Evolutionary conservation across 345 rosid genomes (phyloP).

Genomic region (Orychophragmus violaceus): DNA sequence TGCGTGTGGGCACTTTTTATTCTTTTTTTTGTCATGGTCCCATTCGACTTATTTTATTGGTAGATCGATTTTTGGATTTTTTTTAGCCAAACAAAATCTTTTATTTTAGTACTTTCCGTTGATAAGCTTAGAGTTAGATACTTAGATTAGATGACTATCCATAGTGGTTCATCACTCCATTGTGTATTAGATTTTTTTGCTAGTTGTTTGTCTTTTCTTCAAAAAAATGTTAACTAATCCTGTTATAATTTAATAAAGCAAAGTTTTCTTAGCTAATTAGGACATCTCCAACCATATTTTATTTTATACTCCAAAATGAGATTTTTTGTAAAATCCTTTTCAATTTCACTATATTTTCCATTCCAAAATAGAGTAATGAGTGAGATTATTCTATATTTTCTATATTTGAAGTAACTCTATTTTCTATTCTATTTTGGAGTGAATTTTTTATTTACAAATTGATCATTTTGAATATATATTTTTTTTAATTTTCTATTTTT

Average conservation of each 20-base stretch:
- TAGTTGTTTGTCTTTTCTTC: not conserved
- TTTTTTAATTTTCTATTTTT: too few species aligned
- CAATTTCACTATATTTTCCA: too few species aligned
- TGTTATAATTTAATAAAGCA: not conserved
- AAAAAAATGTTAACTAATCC: not conserved
- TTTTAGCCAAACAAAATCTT: not conserved
- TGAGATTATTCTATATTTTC: too few species aligned
- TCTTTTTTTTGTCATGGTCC: not conserved
- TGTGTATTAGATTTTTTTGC: not conserved
- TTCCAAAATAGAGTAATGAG: too few species aligned
- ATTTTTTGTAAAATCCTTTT: too few species aligned
- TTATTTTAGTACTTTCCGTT: not conserved
- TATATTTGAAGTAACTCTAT: too few species aligned
- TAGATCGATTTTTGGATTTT: not conserved
- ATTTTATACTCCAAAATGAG: too few species aligned
- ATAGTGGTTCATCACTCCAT: conserved; percentile 25
- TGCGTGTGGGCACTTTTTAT: conserved; percentile 51
- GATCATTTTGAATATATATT: too few species aligned
- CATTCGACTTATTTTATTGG: not conserved
- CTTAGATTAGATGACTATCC: not conserved
- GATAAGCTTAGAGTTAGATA: not conserved
- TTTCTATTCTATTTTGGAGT: too few species aligned
- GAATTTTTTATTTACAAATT: too few species aligned
- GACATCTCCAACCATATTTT: too few species aligned
- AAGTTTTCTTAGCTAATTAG: not conserved